phyloP scores from a whole-genome alignment of 73 alveolate species.

The Paramecium sonneborni region DNA sequence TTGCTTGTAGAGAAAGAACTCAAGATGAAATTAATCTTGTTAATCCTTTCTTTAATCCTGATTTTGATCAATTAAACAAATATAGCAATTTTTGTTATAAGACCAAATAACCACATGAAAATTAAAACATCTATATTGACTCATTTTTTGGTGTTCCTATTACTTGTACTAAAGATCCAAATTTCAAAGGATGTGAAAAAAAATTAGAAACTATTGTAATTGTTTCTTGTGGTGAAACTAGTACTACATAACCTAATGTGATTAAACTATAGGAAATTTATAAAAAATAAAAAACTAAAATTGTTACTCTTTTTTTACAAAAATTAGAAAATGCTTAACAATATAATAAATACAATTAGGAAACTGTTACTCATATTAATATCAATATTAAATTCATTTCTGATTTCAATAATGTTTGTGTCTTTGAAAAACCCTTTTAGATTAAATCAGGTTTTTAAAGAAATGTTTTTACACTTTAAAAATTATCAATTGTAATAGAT shows the following conservation, averaged over 20 bases:
- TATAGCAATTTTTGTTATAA: not conserved
- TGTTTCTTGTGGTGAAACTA: not conserved
- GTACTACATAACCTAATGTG: not conserved
- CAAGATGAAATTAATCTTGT: not conserved
- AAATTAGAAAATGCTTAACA: not conserved
- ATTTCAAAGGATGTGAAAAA: not conserved
- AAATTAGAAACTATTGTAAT: not conserved
- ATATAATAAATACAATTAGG: not conserved
- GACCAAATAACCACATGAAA: not conserved
- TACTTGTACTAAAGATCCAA: not conserved
- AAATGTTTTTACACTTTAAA: not conserved
- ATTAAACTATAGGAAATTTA: not conserved
- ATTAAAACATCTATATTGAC: not conserved
- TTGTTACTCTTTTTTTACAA: not conserved
- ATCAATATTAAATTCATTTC: not conserved
- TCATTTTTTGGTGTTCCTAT: constrained; percentile 1
- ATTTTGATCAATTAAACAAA: not conserved
- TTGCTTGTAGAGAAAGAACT: constrained; percentile 37
- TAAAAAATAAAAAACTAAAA: not conserved
- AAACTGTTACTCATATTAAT: not conserved
- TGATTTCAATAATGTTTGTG: not conserved
- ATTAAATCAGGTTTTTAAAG: not conserved
- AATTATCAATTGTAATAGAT: not conserved
- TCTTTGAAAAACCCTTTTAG: not conserved
- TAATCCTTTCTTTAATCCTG: constrained; percentile 2